Evolutionary conservation across 176 grass and related monocot species (phyloP).

Genomic region (Oryza australiensis): DNA sequence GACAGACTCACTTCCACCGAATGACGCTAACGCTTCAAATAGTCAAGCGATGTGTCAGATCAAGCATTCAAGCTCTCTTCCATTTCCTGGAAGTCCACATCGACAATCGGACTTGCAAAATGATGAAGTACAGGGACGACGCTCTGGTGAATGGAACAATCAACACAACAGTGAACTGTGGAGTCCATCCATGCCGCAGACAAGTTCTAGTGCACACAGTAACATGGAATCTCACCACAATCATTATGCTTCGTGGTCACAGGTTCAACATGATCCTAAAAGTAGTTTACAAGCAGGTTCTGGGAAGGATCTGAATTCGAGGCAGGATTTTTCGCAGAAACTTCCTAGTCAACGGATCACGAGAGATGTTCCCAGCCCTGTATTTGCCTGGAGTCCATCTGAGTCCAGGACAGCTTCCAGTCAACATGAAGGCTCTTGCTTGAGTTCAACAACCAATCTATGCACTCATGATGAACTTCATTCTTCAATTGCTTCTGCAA

Average conservation of each 20-base stretch:
- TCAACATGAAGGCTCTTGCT: constrained; percentile 55
- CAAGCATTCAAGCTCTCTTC: constrained; percentile 29
- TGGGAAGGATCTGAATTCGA: constrained; percentile 42
- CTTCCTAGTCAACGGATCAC: constrained; percentile 34
- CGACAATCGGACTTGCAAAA: constrained; percentile 34
- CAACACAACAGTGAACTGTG: constrained; percentile 31
- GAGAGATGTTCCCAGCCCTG: constrained; percentile 44
- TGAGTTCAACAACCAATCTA: constrained; percentile 46
- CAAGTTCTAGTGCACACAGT: constrained; percentile 34
- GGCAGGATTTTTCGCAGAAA: constrained; percentile 26
- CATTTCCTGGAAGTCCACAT: constrained; percentile 38
- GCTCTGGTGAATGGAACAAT: constrained; percentile 48
- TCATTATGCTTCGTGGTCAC: constrained; percentile 32
- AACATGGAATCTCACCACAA: constrained; percentile 38
- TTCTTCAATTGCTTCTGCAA: constrained; percentile 45
- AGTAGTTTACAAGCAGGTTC: constrained; percentile 38
- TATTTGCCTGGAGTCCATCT: constrained; percentile 47
- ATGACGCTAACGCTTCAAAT: constrained; percentile 37
- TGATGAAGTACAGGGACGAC: constrained; percentile 41
- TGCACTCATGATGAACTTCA: constrained; percentile 44
- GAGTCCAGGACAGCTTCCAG: constrained; percentile 56
- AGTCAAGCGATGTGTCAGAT: constrained; percentile 27
- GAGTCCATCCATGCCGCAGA: constrained; percentile 35
- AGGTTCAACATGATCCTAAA: constrained; percentile 38
- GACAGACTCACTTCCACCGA: constrained; percentile 45